phyloP scores from a whole-genome alignment of 2,329 filamentous ascomycete genomes.

The Didymella sp. region DNA sequence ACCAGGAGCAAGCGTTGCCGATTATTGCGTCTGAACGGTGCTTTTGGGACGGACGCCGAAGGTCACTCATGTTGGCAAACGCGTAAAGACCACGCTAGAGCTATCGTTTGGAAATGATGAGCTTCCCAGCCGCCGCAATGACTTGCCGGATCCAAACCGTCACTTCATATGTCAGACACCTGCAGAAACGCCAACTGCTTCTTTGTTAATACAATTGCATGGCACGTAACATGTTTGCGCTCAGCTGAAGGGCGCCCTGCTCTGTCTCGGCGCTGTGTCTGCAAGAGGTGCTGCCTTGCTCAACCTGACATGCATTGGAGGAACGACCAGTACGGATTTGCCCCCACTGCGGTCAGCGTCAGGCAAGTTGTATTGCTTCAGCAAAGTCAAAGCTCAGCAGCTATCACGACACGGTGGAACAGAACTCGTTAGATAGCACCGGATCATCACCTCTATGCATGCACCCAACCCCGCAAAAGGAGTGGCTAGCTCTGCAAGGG shows the following conservation, averaged over 20 bases:
- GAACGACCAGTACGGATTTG: constrained; percentile 11
- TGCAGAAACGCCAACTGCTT: constrained; percentile 33
- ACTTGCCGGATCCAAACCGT: constrained; percentile 29
- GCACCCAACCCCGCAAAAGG: constrained; percentile 44
- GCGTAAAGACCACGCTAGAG: constrained; percentile 37
- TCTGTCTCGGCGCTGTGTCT: constrained; percentile 10
- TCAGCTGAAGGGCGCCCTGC: constrained; percentile 22
- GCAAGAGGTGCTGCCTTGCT: constrained; percentile 31
- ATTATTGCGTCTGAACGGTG: constrained; percentile 32
- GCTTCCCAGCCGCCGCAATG: constrained; percentile 37
- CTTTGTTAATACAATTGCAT: constrained; percentile 22
- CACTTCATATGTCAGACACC: constrained; percentile 25
- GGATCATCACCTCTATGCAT: constrained; percentile 31
- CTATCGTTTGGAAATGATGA: constrained; percentile 30
- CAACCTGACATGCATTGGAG: constrained; percentile 22
- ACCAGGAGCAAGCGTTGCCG: constrained; percentile 35
- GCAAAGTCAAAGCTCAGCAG: constrained; percentile 27
- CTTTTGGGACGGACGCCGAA: constrained; percentile 26
- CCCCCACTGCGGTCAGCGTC: constrained; percentile 31
- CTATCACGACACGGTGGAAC: constrained; percentile 37
- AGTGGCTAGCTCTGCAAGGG: constrained; percentile 36
- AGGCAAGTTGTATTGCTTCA: constrained; percentile 28
- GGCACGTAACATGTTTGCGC: constrained; percentile 1
- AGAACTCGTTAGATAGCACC: constrained; percentile 31
- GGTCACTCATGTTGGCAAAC: constrained; percentile 25